phyloP scores from a whole-genome alignment of 2,329 filamentous ascomycete genomes.

The Thielaviopsis musarum region DNA sequence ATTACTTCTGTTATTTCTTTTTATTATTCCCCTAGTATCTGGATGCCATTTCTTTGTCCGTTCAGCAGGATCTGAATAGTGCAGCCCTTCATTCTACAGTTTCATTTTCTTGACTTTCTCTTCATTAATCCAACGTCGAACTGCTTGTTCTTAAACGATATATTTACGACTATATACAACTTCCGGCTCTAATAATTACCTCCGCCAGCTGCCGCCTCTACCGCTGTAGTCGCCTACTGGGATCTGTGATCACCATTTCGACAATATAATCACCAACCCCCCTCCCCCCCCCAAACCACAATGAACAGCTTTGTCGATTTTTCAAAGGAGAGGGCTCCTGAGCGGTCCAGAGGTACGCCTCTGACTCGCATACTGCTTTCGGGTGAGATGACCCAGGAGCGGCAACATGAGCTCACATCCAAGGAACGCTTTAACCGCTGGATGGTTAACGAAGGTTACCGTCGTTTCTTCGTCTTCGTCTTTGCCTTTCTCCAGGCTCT shows the following conservation, averaged over 20 bases:
- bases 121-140: conserved; percentile 4
- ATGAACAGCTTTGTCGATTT: conserved; percentile 8
- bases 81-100: neutral
- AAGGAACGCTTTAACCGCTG: conserved; percentile 64
- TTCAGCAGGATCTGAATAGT: conserved; percentile 41
- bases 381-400: conserved; percentile 63
- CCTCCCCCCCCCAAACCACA: neutral
- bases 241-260: conserved; percentile 4
- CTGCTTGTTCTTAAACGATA: neutral
- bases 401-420: conserved; percentile 47
- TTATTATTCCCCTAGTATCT: neutral
- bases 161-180: neutral
- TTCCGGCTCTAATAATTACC: neutral
- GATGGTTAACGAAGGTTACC: conserved; percentile 82
- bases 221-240: neutral
- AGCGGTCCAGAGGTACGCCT: conserved; percentile 68
- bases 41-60: conserved; percentile 16
- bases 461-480: conserved; percentile 60
- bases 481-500: conserved; percentile 59
- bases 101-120: neutral
- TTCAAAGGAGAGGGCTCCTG: conserved; percentile 24
- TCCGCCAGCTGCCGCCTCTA: neutral
- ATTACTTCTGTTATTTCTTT: conserved; percentile 15
- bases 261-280: neutral
- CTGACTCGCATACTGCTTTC: conserved; percentile 70